Conservation (phyloP, 2,329 filamentous ascomycete species). For the Botrytis aclada region DNA sequence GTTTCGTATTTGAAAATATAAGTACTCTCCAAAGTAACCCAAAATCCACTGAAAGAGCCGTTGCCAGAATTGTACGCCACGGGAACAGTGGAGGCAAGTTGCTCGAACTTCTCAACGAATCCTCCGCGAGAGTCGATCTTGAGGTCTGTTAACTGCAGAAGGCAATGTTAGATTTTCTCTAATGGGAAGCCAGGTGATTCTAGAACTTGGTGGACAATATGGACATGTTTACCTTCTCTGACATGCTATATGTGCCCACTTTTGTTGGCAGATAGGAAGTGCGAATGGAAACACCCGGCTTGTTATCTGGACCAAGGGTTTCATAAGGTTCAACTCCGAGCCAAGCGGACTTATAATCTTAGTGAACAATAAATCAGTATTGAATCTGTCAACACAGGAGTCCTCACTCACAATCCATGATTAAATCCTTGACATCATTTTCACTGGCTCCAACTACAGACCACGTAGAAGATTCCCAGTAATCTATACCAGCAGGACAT, state of each 20-base stretch:
- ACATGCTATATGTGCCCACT: slow-evolving; percentile 3
- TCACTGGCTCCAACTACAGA: neutral
- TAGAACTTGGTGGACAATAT: neutral
- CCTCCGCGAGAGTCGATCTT: slow-evolving; percentile 1
- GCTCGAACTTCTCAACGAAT: slow-evolving; percentile 10
- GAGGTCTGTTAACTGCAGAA: neutral
- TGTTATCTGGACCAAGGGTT: neutral
- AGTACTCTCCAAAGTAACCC: slow-evolving; percentile 3
- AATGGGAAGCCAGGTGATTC: too few relatives aligned
- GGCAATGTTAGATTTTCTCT: neutral
- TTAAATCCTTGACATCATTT: slow-evolving; percentile 7
- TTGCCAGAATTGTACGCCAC: slow-evolving; percentile 8
- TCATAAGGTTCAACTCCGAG: slow-evolving; percentile 5
- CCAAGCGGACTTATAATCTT: neutral
- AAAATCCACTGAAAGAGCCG: slow-evolving; percentile 5
- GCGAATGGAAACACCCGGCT: slow-evolving; percentile 8
- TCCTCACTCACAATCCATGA: slow-evolving; percentile 6
- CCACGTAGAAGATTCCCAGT: slow-evolving; percentile 15
- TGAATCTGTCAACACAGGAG: too few relatives aligned
- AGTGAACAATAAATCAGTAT: neutral
- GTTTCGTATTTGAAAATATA: slow-evolving; percentile 16
- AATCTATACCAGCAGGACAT: neutral
- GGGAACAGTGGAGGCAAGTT: neutral
- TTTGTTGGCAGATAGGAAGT: slow-evolving; percentile 4
- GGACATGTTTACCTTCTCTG: neutral